phyloP scores from a whole-genome alignment of 352 stramenopile species.

The Poterioochromonas sp. region DNA sequence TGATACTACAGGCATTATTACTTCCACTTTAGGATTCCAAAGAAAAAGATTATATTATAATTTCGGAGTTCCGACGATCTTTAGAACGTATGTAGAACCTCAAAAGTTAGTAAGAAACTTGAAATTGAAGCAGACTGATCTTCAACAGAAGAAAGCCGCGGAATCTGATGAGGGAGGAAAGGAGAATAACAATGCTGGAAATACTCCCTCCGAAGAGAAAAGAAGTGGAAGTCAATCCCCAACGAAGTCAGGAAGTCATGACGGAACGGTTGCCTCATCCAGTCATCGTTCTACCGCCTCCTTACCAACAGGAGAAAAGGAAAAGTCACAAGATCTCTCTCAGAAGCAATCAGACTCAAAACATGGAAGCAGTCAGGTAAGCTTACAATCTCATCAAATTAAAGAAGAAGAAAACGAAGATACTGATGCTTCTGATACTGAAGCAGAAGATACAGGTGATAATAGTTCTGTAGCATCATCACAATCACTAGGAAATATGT shows the following conservation, averaged over 20 bases:
- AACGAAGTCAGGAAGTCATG: too few relatives aligned
- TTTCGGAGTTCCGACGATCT: neutral
- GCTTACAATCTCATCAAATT: too few relatives aligned
- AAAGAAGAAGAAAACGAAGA: neutral
- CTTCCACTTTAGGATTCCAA: constrained; percentile 3
- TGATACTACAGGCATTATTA: neutral
- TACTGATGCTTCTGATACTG: neutral
- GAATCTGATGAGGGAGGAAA: too few relatives aligned
- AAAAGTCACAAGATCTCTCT: too few relatives aligned
- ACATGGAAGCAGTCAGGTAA: too few relatives aligned
- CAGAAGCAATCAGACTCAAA: too few relatives aligned
- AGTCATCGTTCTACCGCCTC: too few relatives aligned
- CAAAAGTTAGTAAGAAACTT: neutral
- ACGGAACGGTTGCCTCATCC: too few relatives aligned
- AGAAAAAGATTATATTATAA: neutral
- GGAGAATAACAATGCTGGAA: neutral
- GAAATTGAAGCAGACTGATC: neutral
- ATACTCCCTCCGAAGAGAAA: too few relatives aligned
- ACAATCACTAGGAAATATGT: neutral
- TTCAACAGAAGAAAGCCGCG: too few relatives aligned
- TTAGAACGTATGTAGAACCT: constrained; percentile 1
- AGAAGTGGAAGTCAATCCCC: too few relatives aligned
- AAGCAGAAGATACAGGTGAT: neutral
- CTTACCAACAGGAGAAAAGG: too few relatives aligned
- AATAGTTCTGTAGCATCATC: neutral